Evolutionary conservation across 2,329 filamentous ascomycete genomes (phyloP), one percentile per base, ranked within the genome.

Genomic region (Pyrenochaeta sp.): DNA sequence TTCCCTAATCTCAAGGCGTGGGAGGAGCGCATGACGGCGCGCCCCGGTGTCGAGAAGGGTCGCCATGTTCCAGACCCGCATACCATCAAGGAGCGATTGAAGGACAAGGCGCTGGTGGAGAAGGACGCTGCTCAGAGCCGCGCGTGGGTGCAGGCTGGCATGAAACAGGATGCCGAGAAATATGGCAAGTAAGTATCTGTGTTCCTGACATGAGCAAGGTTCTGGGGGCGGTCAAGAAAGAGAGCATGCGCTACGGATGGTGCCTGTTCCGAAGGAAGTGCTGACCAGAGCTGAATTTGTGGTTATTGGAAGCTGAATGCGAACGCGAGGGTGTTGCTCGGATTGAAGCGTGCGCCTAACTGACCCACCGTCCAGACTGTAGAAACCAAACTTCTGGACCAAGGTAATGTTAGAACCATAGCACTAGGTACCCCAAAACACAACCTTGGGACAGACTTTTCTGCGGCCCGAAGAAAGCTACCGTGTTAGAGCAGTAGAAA

Each of bases 1-100:
- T 95, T 93, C 72, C 89, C 90, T 3, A 69, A 81, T 35, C 68
- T 96, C 50, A 84, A 90, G 63, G 83, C 83, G 24, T 96, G 91
- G 91, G 79, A 93, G 50, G 81, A 88, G 57, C 80, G 78, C 48
- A 80, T 96, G 73, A 55, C 85, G 11, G 77, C 81, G 53, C 81
- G 90, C 1, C 84, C 87, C 0, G 90, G 79, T 2, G 81, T 92
- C 13, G 84, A 93, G 73, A 89, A 86, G 71, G 91, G 89, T 14
- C 78, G 84, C 41, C 79, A 93, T 72, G 84, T 93, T 9, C 89
- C 89, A 3, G 76, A 80, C 8, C 80, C 73, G 20, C 82, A 91
- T 60, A 78, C 65, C 7, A 77, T 84, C 60, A 85, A 78, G 58
- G 84, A 87, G 17, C 69, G 87, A 41, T 42, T 82, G 32, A 77